These are phyloP conservation scores for Penicillium fimorum DNA, from an alignment of 495 filamentous ascomycete genomes.

Conservation along the genomic window DNA sequence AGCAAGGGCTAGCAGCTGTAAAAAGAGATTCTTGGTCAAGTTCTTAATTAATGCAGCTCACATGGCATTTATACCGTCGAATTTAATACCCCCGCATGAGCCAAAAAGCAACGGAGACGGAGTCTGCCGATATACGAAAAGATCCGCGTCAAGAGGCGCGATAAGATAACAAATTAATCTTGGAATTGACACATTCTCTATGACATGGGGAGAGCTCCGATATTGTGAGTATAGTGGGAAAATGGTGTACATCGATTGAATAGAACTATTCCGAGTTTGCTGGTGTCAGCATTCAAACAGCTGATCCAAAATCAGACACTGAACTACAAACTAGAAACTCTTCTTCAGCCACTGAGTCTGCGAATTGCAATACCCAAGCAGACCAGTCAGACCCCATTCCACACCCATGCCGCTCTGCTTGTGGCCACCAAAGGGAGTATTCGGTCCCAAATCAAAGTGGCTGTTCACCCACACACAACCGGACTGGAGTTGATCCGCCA, in stretches of 20 bases:
- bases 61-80: neutral
- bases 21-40: neutral
- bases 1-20: neutral
- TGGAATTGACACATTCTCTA: neutral
- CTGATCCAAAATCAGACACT: neutral
- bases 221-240: neutral
- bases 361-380: conserved; percentile 60
- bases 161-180: neutral
- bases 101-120: neutral
- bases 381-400: conserved; percentile 59
- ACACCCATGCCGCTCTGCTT: conserved; percentile 67
- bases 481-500: conserved; percentile 52
- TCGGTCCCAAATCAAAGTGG: conserved; percentile 47
- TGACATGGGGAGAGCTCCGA: neutral
- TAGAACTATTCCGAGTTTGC: neutral
- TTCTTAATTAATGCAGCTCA: neutral
- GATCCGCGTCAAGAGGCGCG: neutral
- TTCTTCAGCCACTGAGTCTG: conserved; percentile 34
- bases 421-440: conserved; percentile 59
- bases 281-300: neutral
- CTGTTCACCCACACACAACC: conserved; percentile 60
- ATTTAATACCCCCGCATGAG: neutral
- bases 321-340: conserved; percentile 1
- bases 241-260: neutral
- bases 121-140: conserved; percentile 3